Conservation (phyloP, 75 land plant genomes). For the Sequoiadendron giganteum region DNA sequence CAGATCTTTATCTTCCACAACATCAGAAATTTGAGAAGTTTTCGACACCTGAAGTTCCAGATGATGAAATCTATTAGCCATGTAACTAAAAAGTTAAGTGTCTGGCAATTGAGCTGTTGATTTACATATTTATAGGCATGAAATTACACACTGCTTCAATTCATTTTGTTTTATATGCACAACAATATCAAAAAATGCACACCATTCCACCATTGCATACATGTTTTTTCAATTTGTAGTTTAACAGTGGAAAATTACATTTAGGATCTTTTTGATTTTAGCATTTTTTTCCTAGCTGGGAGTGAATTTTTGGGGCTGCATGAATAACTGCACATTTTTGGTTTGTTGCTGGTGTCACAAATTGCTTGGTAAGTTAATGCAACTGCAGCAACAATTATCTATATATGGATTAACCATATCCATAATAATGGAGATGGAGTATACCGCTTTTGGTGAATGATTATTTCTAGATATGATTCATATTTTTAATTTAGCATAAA, state of each 20-base stretch:
- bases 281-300: not conserved
- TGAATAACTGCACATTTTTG: not conserved
- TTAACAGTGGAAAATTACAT: not conserved
- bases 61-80: conserved; percentile 84
- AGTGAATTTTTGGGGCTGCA: not conserved
- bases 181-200: not conserved
- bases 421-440: not conserved
- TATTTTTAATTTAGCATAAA: not conserved
- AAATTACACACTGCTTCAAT: not conserved
- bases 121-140: not conserved
- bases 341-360: not conserved
- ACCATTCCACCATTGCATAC: not conserved
- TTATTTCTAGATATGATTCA: not conserved
- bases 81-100: not conserved
- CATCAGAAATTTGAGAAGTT: conserved; percentile 57
- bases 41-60: conserved; percentile 77
- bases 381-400: not conserved
- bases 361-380: not conserved
- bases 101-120: not conserved
- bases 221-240: not conserved
- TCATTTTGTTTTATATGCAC: not conserved
- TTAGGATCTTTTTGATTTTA: not conserved
- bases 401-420: not conserved
- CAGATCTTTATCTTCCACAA: conserved; percentile 36
- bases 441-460: not conserved